phyloP scores from a whole-genome alignment of 805 yeast genomes.

The Lipomyces starkeyi region DNA sequence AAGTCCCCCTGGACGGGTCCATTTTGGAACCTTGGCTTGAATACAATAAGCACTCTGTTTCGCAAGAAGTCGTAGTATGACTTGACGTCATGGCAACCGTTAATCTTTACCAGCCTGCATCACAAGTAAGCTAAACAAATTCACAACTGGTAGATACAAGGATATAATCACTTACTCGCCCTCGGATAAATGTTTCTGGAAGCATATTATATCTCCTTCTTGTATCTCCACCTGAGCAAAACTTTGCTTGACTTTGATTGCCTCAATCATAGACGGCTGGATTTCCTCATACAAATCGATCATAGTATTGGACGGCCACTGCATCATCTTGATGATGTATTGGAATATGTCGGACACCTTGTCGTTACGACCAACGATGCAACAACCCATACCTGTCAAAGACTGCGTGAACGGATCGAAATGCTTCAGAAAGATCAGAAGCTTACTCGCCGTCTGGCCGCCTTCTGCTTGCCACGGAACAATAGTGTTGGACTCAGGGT shows the following conservation, averaged over 20 bases:
- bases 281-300: slow-evolving; percentile 46
- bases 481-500: slow-evolving; percentile 22
- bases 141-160: background rate
- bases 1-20: slow-evolving; percentile 44
- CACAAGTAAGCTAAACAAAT: background rate
- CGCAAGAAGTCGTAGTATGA: slow-evolving; percentile 46
- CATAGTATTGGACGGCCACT: slow-evolving; percentile 43
- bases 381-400: slow-evolving; percentile 70
- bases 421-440: slow-evolving; percentile 57
- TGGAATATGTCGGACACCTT: slow-evolving; percentile 47
- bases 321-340: slow-evolving; percentile 38
- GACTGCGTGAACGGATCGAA: slow-evolving; percentile 64
- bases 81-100: slow-evolving; percentile 27
- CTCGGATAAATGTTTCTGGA: slow-evolving; percentile 41
- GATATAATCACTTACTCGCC: slow-evolving; percentile 30
- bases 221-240: slow-evolving; percentile 45
- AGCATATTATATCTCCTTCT: slow-evolving; percentile 48
- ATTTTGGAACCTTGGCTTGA: slow-evolving; percentile 39
- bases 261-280: slow-evolving; percentile 47
- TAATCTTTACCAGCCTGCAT: slow-evolving; percentile 6
- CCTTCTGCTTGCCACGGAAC: slow-evolving; percentile 36
- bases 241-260: slow-evolving; percentile 40
- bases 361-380: slow-evolving; percentile 57
- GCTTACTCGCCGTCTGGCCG: slow-evolving; percentile 21
- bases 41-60: slow-evolving; percentile 42